Evolutionary conservation across 768 basidiomycete species (phyloP), one percentile per base, ranked within the genome.

Genomic region (Gautieria morchelliformis): DNA sequence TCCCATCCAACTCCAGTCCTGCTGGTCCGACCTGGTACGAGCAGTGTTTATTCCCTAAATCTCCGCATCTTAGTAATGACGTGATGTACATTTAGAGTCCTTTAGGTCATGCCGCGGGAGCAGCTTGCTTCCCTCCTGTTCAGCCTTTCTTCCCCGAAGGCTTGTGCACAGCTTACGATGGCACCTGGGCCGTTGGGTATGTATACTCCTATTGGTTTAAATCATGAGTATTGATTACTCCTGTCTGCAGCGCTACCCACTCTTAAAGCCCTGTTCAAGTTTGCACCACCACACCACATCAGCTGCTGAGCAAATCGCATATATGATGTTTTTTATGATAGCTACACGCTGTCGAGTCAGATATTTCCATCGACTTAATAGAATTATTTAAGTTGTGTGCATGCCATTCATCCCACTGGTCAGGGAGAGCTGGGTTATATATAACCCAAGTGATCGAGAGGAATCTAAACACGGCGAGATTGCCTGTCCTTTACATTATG

Each of bases 141-240:
- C 56, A 57, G 10, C 56, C 56, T 37, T 39, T 39, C 15, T 57
- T 57, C 22, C 37, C 56, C 11, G 56, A 57, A 50, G 56, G 56
- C 37, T 22, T 57, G 32, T 57, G 56, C 48, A 57, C 56, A 19
- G 11, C 46, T 14, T 33, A 49, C 30, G 56, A 57, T 39, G 30
- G 33, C 7, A 57, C 45, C 35, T 57, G 56, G 56, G 30, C 56
- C 11, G 56, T 49, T 17, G 56, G 45, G 56, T 57, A 20, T 17
- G 56, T 50, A 17, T 33, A 14, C 17, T 35, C 5, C 20, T 11
- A 15, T 17, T 27, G 11, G 4, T 17, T 15, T 17, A 39, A 9
- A 14, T 35, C 22, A 17, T 27, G 17, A 27, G 24, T 30, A 12
- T 9, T 44, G 17, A 9, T n/a, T 6, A 55, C 35, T 42, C 14